Evolutionary conservation across 73 alveolate species (phyloP), one percentile per base, ranked within the genome.

Genomic region (Uronychia setigera): DNA sequence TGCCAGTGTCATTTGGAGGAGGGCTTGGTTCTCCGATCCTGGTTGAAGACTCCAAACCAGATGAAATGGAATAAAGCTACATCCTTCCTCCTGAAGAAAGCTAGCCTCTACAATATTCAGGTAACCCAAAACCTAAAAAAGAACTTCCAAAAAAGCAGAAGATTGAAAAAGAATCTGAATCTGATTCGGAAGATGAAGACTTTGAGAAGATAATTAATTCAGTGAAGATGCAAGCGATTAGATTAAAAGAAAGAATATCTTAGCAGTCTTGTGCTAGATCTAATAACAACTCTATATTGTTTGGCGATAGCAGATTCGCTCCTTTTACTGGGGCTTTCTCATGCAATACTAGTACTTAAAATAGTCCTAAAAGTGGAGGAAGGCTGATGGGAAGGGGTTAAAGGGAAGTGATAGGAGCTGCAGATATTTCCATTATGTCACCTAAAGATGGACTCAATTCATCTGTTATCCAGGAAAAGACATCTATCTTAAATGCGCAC

Each of bases 141-240:
- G n/a, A n/a, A n/a, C n/a, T n/a, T n/a, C n/a, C n/a, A n/a, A n/a
- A n/a, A n/a, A n/a, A n/a, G n/a, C n/a, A n/a, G n/a, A n/a, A n/a
- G n/a, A n/a, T n/a, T n/a, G n/a, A n/a, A 33, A 33, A 79, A 79
- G 78, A 35, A 79, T 27, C 35, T 79, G 32, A 79, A 79, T 57
- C 80, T 67, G 82, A 77, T 25, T 60, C 9, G 60, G 82, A 32
- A 25, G 60, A 30, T 13, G 29, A 35, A 35, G 75, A 26, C 81
- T n/a, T 81, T 35, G 32, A 46, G 5, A 5, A 19, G 19, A 5
- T 46, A 19, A 19, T 46, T 46, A 11, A 5, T 46, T 46, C 67
- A 46, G 19, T 46, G 5, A 46, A 46, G 19, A 11, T 46, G 67
- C 67, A 46, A 46, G 67, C 67, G 67, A 46, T 5, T 46, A 46